phyloP scores from a whole-genome alignment of 306 rosid species.

The Bauhinia variegata region DNA sequence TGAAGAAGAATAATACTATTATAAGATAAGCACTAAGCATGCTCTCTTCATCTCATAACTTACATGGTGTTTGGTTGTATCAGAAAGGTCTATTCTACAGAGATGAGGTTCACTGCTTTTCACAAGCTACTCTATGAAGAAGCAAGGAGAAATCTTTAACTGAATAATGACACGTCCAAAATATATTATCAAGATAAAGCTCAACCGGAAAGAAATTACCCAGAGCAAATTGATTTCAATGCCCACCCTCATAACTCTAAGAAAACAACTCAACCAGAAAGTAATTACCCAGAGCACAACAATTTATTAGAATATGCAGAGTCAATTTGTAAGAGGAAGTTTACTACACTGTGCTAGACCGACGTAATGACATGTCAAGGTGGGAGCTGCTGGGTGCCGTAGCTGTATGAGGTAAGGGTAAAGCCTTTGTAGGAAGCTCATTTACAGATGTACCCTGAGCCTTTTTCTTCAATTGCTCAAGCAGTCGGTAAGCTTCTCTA shows the following conservation, averaged over 20 bases:
- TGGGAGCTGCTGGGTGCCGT: conserved; percentile 44
- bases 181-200: conserved; percentile 1
- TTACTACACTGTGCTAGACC: conserved; percentile 28
- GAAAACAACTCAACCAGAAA: conserved; percentile 25
- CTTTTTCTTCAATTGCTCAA: conserved; percentile 65
- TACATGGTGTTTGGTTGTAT: conserved; percentile 4
- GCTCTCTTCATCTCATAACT: conserved; percentile 8
- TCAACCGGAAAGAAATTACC: no score
- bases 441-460: conserved; percentile 50
- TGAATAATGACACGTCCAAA: conserved; percentile 2
- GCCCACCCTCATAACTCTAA: background rate
- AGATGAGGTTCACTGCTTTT: conserved; percentile 4
- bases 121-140: background rate
- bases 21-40: background rate
- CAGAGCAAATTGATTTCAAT: background rate
- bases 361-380: conserved; percentile 32
- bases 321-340: conserved; percentile 12
- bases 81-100: background rate
- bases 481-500: conserved; percentile 66
- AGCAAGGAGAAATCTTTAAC: background rate
- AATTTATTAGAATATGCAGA: conserved; percentile 19
- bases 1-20: background rate
- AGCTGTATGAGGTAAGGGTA: conserved; percentile 59
- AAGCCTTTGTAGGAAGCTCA: conserved; percentile 56
- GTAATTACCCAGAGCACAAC: conserved; percentile 20